Percentiles rank a stretch among this genome's conserved stretches.
phyloP scores from a whole-genome alignment of 1,284 basidiomycete species.

The Cryptococcus sp. region DNA sequence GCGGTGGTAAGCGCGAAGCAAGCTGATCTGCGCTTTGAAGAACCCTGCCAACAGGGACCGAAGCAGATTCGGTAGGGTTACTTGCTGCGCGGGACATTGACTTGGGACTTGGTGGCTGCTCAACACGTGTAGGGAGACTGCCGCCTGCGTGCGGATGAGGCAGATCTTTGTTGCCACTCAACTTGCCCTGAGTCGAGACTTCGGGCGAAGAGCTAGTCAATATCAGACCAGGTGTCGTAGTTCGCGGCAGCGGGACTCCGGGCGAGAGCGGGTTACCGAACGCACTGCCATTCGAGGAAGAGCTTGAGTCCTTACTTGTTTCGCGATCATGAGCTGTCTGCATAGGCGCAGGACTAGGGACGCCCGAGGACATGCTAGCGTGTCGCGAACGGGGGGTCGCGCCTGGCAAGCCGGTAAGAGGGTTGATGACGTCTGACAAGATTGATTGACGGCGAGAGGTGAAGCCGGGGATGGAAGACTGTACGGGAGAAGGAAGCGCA shows the following conservation, averaged over 20 bases:
- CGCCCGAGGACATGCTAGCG: constrained; percentile 16
- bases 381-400: constrained; percentile 25
- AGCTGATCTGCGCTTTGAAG: constrained; percentile 41
- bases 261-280: constrained; percentile 9
- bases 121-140: constrained; percentile 5
- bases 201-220: constrained; percentile 26
- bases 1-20: constrained; percentile 43
- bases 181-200: constrained; percentile 5
- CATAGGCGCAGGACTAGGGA: background rate
- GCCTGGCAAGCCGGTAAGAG: constrained; percentile 44
- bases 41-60: constrained; percentile 2
- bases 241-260: constrained; percentile 22
- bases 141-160: constrained; percentile 2
- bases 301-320: constrained; percentile 2
- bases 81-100: constrained; percentile 8
- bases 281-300: background rate
- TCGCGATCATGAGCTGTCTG: constrained; percentile 7
- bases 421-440: constrained; percentile 49
- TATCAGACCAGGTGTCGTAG: constrained; percentile 20
- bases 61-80: background rate
- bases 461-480: constrained; percentile 11
- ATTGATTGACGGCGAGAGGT: constrained; percentile 17
- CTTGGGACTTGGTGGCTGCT: constrained; percentile 3
- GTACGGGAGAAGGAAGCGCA: constrained; percentile 25
- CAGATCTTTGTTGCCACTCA: constrained; percentile 8